A percentile compares a stretch with the other conserved stretches of the same genome.
These are phyloP conservation scores for Goniomonas avonlea DNA, from an alignment of 78 protist species.

Conservation along the genomic window DNA sequence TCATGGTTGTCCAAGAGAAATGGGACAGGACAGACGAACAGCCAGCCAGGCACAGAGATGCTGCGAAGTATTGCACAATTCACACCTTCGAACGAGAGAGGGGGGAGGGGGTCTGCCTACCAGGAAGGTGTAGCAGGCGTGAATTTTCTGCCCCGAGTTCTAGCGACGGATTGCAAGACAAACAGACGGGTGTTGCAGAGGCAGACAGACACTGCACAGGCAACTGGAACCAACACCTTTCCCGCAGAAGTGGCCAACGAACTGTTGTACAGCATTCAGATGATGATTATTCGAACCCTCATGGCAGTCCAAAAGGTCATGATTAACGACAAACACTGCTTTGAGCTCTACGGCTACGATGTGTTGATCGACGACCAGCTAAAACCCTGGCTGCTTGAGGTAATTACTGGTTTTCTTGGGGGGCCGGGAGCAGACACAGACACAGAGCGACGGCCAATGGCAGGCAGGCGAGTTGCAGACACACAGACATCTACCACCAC, in stretches of 20 bases:
- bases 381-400: constrained; percentile 66
- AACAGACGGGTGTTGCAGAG: background rate
- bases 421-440: background rate
- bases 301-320: constrained; percentile 61
- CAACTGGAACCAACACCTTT: background rate
- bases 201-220: background rate
- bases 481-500: background rate
- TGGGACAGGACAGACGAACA: background rate
- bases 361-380: constrained; percentile 43
- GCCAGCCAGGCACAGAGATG: too few species aligned
- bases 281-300: constrained; percentile 41
- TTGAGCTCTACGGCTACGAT: constrained; percentile 75
- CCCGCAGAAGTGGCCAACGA: constrained; percentile 1
- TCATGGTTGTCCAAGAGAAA: background rate
- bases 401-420: background rate
- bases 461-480: background rate
- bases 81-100: background rate
- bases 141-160: too few species aligned
- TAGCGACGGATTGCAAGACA: background rate
- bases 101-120: too few species aligned
- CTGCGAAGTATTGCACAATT: background rate
- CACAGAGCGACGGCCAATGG: background rate
- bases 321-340: constrained; percentile 71
- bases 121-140: too few species aligned
- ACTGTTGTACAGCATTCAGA: constrained; percentile 37